Percentiles rank a stretch among this genome's conserved stretches.
phyloP scores from a whole-genome alignment of 2,329 filamentous ascomycete species.

The Paecilomyces variotii region DNA sequence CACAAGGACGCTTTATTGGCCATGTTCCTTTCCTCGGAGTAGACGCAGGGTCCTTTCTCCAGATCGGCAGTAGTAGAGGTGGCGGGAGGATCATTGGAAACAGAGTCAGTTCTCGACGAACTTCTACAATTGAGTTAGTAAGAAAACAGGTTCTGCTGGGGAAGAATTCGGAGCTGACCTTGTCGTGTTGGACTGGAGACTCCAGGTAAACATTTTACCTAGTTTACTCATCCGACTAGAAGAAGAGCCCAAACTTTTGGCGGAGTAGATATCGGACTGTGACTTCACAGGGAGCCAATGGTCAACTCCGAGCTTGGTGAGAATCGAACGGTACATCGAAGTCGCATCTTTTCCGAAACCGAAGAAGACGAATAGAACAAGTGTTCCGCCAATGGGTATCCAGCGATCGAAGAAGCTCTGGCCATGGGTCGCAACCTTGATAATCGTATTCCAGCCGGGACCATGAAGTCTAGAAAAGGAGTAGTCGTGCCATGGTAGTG shows the following conservation, averaged over 20 bases:
- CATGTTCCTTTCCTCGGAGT: background rate
- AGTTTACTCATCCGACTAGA: constrained; percentile 14
- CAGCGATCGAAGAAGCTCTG: constrained; percentile 48
- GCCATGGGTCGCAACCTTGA: constrained; percentile 40
- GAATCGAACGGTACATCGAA: constrained; percentile 43
- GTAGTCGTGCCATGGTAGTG: constrained; percentile 35
- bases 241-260: constrained; percentile 6
- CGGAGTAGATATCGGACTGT: constrained; percentile 10
- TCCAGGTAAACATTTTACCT: constrained; percentile 18
- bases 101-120: constrained; percentile 3
- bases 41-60: constrained; percentile 13
- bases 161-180: constrained; percentile 8
- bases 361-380: constrained; percentile 55
- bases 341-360: constrained; percentile 56
- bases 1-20: background rate
- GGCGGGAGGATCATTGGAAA: background rate
- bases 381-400: constrained; percentile 47
- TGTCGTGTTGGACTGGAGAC: constrained; percentile 7
- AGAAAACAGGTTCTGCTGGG: background rate
- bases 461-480: constrained; percentile 49
- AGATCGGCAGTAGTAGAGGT: constrained; percentile 8
- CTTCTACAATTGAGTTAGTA: constrained; percentile 5
- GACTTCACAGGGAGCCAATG: constrained; percentile 20
- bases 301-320: constrained; percentile 36
- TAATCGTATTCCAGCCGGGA: constrained; percentile 41